Evolutionary conservation across 225 moss, liverwort and hornwort genomes (phyloP), one percentile per base, ranked within the genome.

Genomic region (Sphagnum tenellum): DNA sequence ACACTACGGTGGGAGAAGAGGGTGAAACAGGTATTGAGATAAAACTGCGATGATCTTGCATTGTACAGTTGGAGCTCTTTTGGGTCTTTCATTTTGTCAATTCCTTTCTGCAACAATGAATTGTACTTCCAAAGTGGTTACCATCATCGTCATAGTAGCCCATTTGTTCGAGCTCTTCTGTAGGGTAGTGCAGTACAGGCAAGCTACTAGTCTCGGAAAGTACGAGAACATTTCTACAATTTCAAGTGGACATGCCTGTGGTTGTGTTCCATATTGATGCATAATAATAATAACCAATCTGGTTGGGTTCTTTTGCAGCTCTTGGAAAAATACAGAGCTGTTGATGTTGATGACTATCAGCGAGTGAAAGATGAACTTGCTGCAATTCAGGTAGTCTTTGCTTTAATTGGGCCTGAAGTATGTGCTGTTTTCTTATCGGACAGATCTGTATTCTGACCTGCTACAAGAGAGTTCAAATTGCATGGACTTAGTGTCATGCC

Each of bases 281-380:
- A 29, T 29, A 29, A 29, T 1, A 29, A 29, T 29, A 29, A 29
- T 29, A 29, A 29, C 29, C 29, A 29, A 7, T 44, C 14, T 53
- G 72, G n/a, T 55, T 10, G n/a, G 56, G n/a, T 45, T 29, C 68
- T 53, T 47, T 45, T 66, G 67, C 76, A 98, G 96, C 78, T 98
- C 70, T 74, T 98, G 44, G 89, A 90, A 49, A 92, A 92, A 61
- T 98, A 98, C 74, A 90, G 82, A 74, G 81, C 96, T 59, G 83
- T 92, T 58, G 96, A 92, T 69, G 76, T 93, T 66, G 96, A 98
- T 64, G 96, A 98, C 60, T 90, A 98, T 74, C 88, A 92, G 74
- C 92, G 86, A 58, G 82, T 89, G 44, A 98, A 80, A 69, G 69
- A 65, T 63, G 92, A 98, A 63, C 82, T 92, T 61, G 77, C 79